Percentiles rank a stretch among this genome's conserved stretches.
These are phyloP conservation scores for Colletotrichum godetiae DNA, from an alignment of 2,329 filamentous ascomycete species.

Conservation along the genomic window DNA sequence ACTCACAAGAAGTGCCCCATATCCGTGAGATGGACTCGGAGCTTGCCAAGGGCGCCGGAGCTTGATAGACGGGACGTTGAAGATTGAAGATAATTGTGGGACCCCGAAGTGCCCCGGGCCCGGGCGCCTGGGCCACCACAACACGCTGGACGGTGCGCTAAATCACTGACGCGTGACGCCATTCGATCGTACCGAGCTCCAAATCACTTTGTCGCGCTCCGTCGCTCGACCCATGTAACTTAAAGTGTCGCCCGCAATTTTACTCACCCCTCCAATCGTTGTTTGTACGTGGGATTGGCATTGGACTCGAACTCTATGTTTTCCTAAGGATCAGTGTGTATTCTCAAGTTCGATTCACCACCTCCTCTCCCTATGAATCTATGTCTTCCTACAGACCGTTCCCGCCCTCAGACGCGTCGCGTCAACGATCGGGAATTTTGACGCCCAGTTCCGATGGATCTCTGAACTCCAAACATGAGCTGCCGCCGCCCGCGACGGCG, in stretches of 20 bases:
- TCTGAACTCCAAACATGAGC: conserved; percentile 48
- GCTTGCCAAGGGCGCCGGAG: not conserved
- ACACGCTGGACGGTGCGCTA: conserved; percentile 22
- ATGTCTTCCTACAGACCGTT: conserved; percentile 33
- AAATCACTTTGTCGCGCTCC: conserved; percentile 3
- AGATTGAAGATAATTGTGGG: not conserved
- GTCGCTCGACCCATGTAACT: conserved; percentile 5
- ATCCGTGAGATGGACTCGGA: not conserved
- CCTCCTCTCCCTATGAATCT: conserved; percentile 27
- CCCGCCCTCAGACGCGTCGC: conserved; percentile 59
- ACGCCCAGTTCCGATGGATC: conserved; percentile 53
- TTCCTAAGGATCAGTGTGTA: not conserved
- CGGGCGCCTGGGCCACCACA: not conserved
- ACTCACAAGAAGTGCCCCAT: not conserved
- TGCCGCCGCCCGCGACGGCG: conserved; percentile 41
- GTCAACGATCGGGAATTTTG: conserved; percentile 54
- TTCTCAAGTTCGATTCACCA: not conserved
- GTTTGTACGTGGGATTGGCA: not conserved
- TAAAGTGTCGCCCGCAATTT: conserved; percentile 9
- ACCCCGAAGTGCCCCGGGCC: not conserved
- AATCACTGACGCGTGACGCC: conserved; percentile 26
- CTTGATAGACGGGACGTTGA: not conserved
- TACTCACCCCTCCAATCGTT: not conserved
- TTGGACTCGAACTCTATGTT: not conserved
- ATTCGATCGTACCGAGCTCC: not conserved